Conservation (phyloP, 1,284 basidiomycete species). For the Cryptococcus sp. region DNA sequence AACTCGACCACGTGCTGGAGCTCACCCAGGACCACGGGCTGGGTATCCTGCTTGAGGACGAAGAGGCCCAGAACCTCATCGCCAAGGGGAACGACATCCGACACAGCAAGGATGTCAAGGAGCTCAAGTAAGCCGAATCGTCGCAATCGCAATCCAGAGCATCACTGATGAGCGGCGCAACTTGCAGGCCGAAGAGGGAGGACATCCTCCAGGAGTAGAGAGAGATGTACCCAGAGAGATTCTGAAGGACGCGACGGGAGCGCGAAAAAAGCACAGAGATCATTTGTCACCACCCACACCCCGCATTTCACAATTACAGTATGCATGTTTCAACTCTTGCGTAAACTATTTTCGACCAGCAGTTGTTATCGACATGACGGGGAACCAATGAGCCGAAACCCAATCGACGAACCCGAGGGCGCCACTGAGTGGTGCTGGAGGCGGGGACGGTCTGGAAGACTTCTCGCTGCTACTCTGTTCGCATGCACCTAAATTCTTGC, state of each 20-base stretch:
- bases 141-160: not conserved
- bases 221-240: not conserved
- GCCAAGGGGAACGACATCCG: slow-evolving; percentile 47
- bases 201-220: slow-evolving; percentile 47
- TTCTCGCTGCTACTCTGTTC: too few species aligned
- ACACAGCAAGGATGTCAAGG: slow-evolving; percentile 45
- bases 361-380: not conserved
- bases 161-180: not conserved
- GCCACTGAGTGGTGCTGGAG: slow-evolving; percentile 6
- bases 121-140: slow-evolving; percentile 6
- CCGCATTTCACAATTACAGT: not conserved
- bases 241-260: not conserved
- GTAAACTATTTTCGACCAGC: slow-evolving; percentile 7
- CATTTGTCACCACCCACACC: not conserved
- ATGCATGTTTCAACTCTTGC: not conserved
- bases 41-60: slow-evolving; percentile 47
- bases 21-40: slow-evolving; percentile 49
- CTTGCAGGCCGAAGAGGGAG: slow-evolving; percentile 43
- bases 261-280: not conserved
- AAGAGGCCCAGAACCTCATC: slow-evolving; percentile 43
- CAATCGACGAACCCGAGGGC: slow-evolving; percentile 24
- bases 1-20: slow-evolving; percentile 51
- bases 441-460: slow-evolving; percentile 25
- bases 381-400: too few species aligned
- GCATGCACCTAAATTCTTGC: too few species aligned